phyloP scores from a whole-genome alignment of 371 early-diverging fungal species.

The Zychaea mexicana region DNA sequence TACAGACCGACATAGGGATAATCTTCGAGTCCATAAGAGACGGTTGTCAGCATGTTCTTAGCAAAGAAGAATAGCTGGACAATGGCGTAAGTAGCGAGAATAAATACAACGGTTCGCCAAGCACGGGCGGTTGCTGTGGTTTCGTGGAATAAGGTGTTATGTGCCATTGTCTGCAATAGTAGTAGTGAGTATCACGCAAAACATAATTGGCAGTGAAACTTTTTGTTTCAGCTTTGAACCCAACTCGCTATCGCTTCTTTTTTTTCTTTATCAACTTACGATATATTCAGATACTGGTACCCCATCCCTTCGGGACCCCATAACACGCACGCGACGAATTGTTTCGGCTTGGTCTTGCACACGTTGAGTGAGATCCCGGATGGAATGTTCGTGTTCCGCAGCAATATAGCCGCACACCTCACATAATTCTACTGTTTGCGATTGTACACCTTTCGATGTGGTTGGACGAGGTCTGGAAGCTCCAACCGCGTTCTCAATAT shows the following conservation, averaged over 20 bases:
- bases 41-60: background rate
- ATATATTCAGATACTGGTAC: background rate
- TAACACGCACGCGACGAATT: background rate
- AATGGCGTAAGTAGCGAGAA: background rate
- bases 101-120: background rate
- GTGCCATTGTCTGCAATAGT: background rate
- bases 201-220: too few species aligned
- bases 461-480: too few species aligned
- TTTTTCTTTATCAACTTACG: too few species aligned
- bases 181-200: background rate
- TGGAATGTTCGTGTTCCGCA: background rate
- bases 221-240: too few species aligned
- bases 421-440: background rate
- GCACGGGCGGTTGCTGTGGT: background rate
- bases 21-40: background rate
- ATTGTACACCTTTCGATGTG: background rate
- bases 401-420: background rate
- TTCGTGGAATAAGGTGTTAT: background rate
- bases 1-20: background rate
- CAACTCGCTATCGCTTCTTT: too few species aligned
- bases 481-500: too few species aligned
- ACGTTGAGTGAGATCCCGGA: background rate
- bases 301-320: background rate
- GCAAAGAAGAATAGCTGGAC: background rate
- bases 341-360: conserved; percentile 4